Evolutionary conservation across 768 basidiomycete genomes (phyloP).

Genomic region (Naganishia randhawae): DNA sequence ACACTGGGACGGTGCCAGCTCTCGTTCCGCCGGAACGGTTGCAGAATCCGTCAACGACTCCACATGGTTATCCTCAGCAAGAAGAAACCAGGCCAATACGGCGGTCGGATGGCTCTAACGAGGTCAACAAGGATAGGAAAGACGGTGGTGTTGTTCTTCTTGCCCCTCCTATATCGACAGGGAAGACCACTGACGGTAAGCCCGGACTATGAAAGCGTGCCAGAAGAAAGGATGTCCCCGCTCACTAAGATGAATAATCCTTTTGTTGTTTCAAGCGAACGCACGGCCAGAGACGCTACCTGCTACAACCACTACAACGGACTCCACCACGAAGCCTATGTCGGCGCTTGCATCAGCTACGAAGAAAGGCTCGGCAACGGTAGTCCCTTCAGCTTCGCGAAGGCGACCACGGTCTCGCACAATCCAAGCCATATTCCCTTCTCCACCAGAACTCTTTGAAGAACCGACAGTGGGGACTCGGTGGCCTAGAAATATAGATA

Average conservation of each 20-base stretch:
- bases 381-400: neutral
- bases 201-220: neutral
- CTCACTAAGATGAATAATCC: neutral
- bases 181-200: neutral
- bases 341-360: neutral
- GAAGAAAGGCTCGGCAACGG: neutral
- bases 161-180: neutral
- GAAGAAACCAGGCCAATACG: neutral
- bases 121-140: no score
- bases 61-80: neutral
- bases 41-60: neutral
- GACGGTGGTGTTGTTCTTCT: neutral
- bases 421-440: conserved; percentile 19
- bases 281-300: neutral
- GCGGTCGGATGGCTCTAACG: no score
- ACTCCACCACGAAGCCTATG: neutral
- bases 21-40: neutral
- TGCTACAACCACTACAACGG: neutral
- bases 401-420: conserved; percentile 13
- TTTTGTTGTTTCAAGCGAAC: neutral
- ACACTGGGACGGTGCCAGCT: neutral
- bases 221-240: neutral
- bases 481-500: neutral
- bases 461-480: neutral
- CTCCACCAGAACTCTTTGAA: neutral